Evolutionary conservation across 208 protist genomes (phyloP), one percentile per base, ranked within the genome.

Genomic region (Blastocrithidia nonstop): DNA sequence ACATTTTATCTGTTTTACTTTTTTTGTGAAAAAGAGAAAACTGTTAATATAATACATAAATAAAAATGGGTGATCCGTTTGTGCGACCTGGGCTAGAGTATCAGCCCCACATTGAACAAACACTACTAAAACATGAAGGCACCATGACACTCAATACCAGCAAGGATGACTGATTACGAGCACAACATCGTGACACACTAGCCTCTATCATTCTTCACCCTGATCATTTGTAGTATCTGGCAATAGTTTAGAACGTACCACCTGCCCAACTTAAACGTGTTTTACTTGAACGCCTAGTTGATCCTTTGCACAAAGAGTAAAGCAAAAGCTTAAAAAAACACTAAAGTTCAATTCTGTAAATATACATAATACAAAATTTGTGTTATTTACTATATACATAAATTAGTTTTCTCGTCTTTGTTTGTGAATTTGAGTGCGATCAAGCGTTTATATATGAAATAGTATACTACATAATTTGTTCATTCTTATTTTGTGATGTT

Each of bases 171-270:
- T 94, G 87, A 83, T 40, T 89, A 26, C 63, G 71, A 6, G 77
- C 67, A 46, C 79, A 90, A 52, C 87, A 94, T 43, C 78, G 87
- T 9, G 87, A 94, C 54, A 89, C 87, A 0, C 41, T 83, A n/a
- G 77, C 74, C n/a, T 47, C 65, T 31, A 40, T 92, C 23, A 60
- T 92, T 6, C 50, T 71, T 21, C 65, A 87, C 35, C 57, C 61
- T 16, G 75, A 86, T 31, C 64, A 85, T 45, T 46, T 87, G 3
- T 53, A 60, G 45, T 88, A 87, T 57, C 66, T 90, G 17, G 64
- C 71, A 2, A 17, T 92, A 6, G 67, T 65, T 1, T 82, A 94
- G 31, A 92, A 92, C 40, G 64, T 71, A 0, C 63, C 79, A 0
- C 57, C 71, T 0, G 82, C 75, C 6, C 74, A 84, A 40, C 66